phyloP scores from a whole-genome alignment of 257 asterid species.

The Coffea eugenioides region DNA sequence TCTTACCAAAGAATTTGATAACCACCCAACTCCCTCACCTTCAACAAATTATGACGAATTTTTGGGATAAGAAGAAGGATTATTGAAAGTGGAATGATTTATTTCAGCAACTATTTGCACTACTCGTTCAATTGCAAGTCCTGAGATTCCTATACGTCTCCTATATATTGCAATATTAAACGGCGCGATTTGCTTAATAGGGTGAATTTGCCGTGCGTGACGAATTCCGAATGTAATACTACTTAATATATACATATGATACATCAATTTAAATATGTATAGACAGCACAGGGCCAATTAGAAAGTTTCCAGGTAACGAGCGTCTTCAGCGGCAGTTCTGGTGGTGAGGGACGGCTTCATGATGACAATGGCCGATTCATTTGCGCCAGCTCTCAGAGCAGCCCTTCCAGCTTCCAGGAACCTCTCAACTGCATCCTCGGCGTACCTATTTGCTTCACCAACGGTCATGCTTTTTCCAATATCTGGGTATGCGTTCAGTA shows the following conservation, averaged over 20 bases:
- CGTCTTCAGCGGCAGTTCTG: conserved; percentile 37
- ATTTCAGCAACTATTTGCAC: not conserved
- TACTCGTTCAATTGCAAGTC: not conserved
- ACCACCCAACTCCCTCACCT: not conserved
- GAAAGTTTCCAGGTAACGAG: conserved; percentile 28
- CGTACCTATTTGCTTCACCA: conserved; percentile 58
- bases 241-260: conserved; percentile 4
- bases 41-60: not conserved
- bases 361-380: conserved; percentile 76
- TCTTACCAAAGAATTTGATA: too few species aligned
- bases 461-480: conserved; percentile 75
- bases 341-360: conserved; percentile 86
- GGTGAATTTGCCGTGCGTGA: not conserved
- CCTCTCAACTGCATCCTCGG: conserved; percentile 79
- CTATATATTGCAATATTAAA: not conserved
- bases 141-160: not conserved
- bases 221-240: not conserved
- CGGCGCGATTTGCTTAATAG: not conserved
- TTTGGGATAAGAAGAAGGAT: not conserved
- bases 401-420: conserved; percentile 90
- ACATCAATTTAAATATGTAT: conserved; percentile 1
- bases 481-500: conserved; percentile 72
- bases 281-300: conserved; percentile 27
- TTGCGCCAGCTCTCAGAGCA: conserved; percentile 91
- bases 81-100: not conserved